Base-by-base conservation (phyloP, 176 grass and related monocot genomes). In the Luzula sylvatica region DNA sequence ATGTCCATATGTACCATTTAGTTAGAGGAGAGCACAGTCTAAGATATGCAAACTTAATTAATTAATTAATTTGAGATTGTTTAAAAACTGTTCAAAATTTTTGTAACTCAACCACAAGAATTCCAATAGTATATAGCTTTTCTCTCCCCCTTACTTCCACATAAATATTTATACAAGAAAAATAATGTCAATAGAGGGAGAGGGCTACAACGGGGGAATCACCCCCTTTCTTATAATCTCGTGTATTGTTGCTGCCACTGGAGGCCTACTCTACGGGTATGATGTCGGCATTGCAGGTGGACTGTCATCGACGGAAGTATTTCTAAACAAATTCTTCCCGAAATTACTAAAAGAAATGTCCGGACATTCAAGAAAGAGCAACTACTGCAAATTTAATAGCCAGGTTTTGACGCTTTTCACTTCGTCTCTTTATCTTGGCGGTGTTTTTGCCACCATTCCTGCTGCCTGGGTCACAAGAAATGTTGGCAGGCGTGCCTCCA, bases 371-470 rank as follows among this genome's bases (percentile, higher is more conserved):
- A 19, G 11, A 2, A 73, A 70, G 14, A 88, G 84, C 74, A 79
- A 83, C 77, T 94, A 94, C 70, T 94, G 87, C 42, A 86, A 94
- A 71, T 94, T 94, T 62, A 68, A 94, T 62, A 94, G 78, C 82
- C 82, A 94, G 78, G 66, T 87, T 1, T 70, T 94, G n/a, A 79
- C 78, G 1, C 40, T 72, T 0, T 87, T 94, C 71, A 94, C 82
- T 23, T 94, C 87, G 0, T 94, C 82, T 0, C 74, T 94, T 29
- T 94, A 87, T 68, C 15, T 88, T 3, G 84, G 78, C 1, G 79
- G 84, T 20, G 55, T 83, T 8, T 0, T 83, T 42, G 77, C 78
- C 8, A 88, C 84, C 7, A 50, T 83, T 68, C 24, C 78, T 1
- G 74, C 78, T 0, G 77, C 84, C 0, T 51, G 58, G 12, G 52